These are phyloP conservation scores for Lactifluus rugatus DNA, from an alignment of 768 basidiomycete species.

Conservation along the genomic window DNA sequence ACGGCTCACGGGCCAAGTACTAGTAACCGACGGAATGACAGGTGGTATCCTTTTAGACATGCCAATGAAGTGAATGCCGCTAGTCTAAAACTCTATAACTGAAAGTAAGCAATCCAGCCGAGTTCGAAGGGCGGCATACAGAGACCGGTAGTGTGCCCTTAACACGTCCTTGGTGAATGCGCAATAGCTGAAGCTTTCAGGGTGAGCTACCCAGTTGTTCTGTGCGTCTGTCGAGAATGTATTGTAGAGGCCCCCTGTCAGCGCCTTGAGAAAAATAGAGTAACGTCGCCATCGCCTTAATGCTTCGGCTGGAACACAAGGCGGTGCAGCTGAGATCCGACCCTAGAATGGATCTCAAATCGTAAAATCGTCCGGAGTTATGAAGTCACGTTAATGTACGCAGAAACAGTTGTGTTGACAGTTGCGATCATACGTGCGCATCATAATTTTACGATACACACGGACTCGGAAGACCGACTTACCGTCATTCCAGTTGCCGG, in stretches of 20 bases:
- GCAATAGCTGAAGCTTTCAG: neutral
- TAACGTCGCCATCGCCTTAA: too few species aligned
- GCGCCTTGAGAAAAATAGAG: too few species aligned
- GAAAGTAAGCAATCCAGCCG: too few species aligned
- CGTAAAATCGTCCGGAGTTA: neutral
- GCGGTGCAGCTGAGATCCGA: neutral
- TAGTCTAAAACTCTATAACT: too few species aligned
- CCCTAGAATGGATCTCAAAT: neutral
- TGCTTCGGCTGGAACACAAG: neutral
- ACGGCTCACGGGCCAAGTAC: neutral
- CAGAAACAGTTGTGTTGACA: neutral
- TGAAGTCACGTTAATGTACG: neutral
- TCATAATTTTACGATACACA: neutral
- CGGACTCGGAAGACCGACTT: neutral
- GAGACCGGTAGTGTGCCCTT: neutral
- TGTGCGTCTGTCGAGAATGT: too few species aligned
- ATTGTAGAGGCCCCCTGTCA: too few species aligned
- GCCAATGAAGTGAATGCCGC: neutral
- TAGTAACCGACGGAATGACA: neutral
- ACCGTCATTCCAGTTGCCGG: neutral
- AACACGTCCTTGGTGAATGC: neutral
- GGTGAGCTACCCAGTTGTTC: neutral
- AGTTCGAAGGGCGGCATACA: too few species aligned
- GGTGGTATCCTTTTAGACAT: neutral
- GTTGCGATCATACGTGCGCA: neutral